These are phyloP conservation scores for Earliella scabrosa DNA, from an alignment of 1,284 basidiomycete genomes.

Conservation along the genomic window DNA sequence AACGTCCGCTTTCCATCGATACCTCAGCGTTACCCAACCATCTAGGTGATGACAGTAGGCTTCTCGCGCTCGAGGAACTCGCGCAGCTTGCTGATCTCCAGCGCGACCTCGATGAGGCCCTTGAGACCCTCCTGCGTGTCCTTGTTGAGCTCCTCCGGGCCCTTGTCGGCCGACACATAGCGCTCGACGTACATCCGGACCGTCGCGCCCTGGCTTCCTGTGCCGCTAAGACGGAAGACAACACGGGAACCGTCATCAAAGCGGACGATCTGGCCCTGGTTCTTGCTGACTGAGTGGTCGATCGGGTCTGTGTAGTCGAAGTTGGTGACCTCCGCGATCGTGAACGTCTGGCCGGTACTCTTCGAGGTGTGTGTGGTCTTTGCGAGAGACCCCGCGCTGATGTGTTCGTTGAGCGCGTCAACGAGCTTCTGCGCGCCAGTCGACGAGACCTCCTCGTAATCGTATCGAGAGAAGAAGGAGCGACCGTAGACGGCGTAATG, in stretches of 20 bases:
- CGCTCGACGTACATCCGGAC: conserved; percentile 92
- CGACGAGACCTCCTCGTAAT: conserved; percentile 97
- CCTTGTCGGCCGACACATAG: conserved; percentile 80
- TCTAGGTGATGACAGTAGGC: conserved; percentile 95
- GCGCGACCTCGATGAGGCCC: conserved; percentile 94
- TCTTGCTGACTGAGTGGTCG: conserved; percentile 90
- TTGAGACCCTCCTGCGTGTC: conserved; percentile 90
- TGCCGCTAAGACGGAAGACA: conserved; percentile 95
- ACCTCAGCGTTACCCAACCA: not conserved
- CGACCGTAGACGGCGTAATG: conserved; percentile 96
- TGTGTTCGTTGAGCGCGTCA: conserved; percentile 73
- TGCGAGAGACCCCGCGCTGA: conserved; percentile 70
- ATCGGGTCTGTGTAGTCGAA: conserved; percentile 99
- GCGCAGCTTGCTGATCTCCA: conserved; percentile 84
- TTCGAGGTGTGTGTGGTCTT: conserved; percentile 69
- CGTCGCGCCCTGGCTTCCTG: conserved; percentile 95
- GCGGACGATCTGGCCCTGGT: conserved; percentile 94
- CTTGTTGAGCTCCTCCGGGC: conserved; percentile 72
- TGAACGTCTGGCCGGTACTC: conserved; percentile 76
- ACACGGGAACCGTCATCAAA: conserved; percentile 93
- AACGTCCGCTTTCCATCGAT: not conserved
- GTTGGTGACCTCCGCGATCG: conserved; percentile 80
- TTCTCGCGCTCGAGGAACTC: conserved; percentile 86
- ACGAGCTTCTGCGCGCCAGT: conserved; percentile 90
- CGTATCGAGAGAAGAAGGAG: conserved; percentile 98